Percentiles rank a stretch among this genome's conserved stretches.
Conservation (phyloP, 495 filamentous ascomycete genomes). For the Xylaria castorea region DNA sequence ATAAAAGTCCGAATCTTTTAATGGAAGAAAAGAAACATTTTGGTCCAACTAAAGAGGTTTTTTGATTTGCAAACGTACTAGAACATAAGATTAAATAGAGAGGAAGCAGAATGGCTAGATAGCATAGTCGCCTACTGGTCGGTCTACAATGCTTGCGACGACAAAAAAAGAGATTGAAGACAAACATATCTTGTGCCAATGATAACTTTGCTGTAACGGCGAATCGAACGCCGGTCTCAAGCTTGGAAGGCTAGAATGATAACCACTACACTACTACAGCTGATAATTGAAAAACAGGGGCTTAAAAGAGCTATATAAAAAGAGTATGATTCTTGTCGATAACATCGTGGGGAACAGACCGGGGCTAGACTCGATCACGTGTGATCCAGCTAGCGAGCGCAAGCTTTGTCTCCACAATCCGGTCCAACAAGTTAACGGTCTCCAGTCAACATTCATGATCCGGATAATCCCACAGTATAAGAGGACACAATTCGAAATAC, state of each 20-base stretch:
- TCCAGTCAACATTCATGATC: neutral
- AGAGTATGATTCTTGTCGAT: neutral
- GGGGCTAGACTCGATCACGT: too few species aligned
- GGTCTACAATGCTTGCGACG: neutral
- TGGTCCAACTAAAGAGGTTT: neutral
- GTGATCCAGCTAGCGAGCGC: neutral
- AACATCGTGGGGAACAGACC: too few species aligned
- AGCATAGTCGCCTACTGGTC: neutral
- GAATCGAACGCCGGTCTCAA: conserved; percentile 30
- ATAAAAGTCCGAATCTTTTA: neutral
- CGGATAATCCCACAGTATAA: too few species aligned
- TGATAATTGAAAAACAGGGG: neutral
- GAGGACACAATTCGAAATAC: neutral
- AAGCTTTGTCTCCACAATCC: neutral
- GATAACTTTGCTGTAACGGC: conserved; percentile 24
- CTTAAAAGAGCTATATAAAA: neutral
- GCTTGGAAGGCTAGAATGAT: conserved; percentile 25
- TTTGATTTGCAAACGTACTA: neutral
- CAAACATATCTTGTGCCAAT: neutral
- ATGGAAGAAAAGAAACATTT: neutral
- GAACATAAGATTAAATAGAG: neutral
- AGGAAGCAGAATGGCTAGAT: neutral
- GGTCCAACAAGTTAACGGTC: neutral
- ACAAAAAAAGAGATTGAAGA: neutral
- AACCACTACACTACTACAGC: conserved; percentile 32